Evolutionary conservation across 1,284 basidiomycete species (phyloP).

Genomic region (Kalmanozyma brasiliensis): DNA sequence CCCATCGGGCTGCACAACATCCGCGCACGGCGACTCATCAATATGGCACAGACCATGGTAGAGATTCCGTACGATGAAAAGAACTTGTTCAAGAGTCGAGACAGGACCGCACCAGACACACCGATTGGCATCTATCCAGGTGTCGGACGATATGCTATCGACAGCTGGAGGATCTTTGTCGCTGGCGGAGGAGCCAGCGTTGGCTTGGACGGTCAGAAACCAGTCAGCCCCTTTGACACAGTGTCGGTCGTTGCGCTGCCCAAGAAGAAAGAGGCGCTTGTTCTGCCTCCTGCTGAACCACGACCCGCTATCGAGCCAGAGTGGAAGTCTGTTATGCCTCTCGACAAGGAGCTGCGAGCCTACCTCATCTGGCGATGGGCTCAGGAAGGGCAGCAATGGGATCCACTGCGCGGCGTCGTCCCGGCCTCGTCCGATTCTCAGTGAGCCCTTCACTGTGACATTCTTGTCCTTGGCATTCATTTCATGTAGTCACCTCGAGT

Average conservation of each 20-base stretch:
- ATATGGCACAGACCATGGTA: constrained; percentile 28
- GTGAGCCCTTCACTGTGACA: no score
- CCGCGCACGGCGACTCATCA: constrained; percentile 27
- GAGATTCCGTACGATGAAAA: constrained; percentile 30
- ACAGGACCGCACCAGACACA: constrained; percentile 25
- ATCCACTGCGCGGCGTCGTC: constrained; percentile 23
- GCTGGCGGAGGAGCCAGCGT: constrained; percentile 24
- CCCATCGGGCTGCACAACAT: constrained; percentile 41
- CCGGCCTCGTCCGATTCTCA: background rate
- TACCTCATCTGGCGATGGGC: constrained; percentile 46
- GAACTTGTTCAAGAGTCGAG: constrained; percentile 23
- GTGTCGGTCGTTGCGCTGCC: background rate
- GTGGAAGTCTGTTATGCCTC: constrained; percentile 41
- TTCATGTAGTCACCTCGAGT: background rate
- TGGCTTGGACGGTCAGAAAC: constrained; percentile 18
- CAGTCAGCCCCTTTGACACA: constrained; percentile 19
- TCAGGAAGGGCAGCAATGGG: constrained; percentile 32
- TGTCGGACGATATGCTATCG: constrained; percentile 41
- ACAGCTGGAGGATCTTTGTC: constrained; percentile 44
- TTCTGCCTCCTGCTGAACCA: background rate
- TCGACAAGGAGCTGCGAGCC: constrained; percentile 46
- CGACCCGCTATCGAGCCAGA: constrained; percentile 6
- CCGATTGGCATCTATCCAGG: constrained; percentile 38
- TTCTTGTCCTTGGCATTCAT: background rate
- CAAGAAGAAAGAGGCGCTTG: background rate